A percentile compares a stretch with the other conserved stretches of the same genome.
Conservation (phyloP, 306 rosid genomes). For the Pterocarpus macrocarpus region DNA sequence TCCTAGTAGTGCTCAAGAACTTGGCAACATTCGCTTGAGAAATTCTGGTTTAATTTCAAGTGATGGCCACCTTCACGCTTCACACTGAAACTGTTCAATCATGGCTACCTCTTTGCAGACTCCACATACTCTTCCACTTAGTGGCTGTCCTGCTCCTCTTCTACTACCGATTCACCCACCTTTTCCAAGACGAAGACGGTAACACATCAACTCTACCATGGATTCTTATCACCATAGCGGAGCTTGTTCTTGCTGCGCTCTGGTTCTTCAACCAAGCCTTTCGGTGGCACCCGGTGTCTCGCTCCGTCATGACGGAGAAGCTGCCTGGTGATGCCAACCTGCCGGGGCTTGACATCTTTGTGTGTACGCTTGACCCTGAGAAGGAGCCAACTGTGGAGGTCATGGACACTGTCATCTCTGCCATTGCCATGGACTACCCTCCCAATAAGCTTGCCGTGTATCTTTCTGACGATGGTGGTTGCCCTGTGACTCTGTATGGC, state of each 20-base stretch:
- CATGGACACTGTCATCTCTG: conserved; percentile 55
- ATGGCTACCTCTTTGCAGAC: conserved; percentile 30
- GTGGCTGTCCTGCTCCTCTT: conserved; percentile 7
- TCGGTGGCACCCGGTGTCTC: conserved; percentile 51
- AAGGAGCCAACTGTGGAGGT: conserved; percentile 58
- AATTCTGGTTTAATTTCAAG: too few relatives aligned
- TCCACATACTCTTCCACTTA: conserved; percentile 32
- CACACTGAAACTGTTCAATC: conserved; percentile 50
- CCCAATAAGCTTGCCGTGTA: conserved; percentile 55
- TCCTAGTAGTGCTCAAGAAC: too few relatives aligned
- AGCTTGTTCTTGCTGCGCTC: conserved; percentile 2
- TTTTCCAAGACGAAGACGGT: not conserved
- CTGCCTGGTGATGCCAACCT: conserved; percentile 30
- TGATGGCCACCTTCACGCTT: conserved; percentile 30
- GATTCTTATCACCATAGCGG: conserved; percentile 41
- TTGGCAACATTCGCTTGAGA: too few relatives aligned
- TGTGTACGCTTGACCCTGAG: conserved; percentile 59
- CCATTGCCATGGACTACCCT: conserved; percentile 57
- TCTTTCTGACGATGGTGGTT: conserved; percentile 59
- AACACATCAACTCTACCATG: conserved; percentile 1
- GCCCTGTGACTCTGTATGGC: conserved; percentile 39
- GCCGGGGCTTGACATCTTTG: conserved; percentile 58
- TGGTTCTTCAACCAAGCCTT: conserved; percentile 52
- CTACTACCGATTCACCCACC: conserved; percentile 40
- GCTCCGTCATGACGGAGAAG: conserved; percentile 20